Evolutionary conservation across 495 filamentous ascomycete genomes (phyloP).

Genomic region (Umbilicaria muhlenbergii): DNA sequence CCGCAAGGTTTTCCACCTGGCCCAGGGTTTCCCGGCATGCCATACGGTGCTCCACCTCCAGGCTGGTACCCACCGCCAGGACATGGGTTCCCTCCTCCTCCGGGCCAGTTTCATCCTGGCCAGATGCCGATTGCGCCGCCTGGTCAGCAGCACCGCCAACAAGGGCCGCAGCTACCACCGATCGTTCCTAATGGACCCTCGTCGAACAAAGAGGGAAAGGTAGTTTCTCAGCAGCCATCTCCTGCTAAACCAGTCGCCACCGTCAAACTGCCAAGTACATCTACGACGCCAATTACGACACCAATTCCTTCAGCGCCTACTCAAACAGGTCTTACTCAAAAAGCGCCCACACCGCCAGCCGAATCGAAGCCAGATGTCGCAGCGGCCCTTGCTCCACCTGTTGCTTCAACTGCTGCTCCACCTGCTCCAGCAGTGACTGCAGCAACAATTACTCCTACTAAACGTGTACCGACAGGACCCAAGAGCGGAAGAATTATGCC

Average conservation of each 20-base stretch:
- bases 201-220: conserved; percentile 8
- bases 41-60: conserved; percentile 49
- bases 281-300: conserved; percentile 24
- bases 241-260: conserved; percentile 12
- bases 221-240: conserved; percentile 24
- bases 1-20: conserved; percentile 47
- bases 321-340: conserved; percentile 23
- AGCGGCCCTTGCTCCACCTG: conserved; percentile 25
- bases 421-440: conserved; percentile 24
- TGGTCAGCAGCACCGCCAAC: conserved; percentile 25
- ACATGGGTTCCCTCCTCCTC: conserved; percentile 57
- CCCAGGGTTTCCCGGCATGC: conserved; percentile 43
- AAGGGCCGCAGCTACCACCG: conserved; percentile 15
- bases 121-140: conserved; percentile 37
- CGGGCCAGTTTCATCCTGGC: conserved; percentile 37
- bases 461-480: conserved; percentile 40
- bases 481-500: conserved; percentile 60
- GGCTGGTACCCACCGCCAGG: conserved; percentile 69
- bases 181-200: conserved; percentile 18
- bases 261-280: conserved; percentile 11
- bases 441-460: conserved; percentile 19
- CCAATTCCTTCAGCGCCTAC: conserved; percentile 17
- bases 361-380: conserved; percentile 50
- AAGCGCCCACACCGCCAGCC: conserved; percentile 38
- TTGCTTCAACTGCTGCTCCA: no score